phyloP scores from a whole-genome alignment of 257 asterid species.

The Parsonsia alboflavescens region DNA sequence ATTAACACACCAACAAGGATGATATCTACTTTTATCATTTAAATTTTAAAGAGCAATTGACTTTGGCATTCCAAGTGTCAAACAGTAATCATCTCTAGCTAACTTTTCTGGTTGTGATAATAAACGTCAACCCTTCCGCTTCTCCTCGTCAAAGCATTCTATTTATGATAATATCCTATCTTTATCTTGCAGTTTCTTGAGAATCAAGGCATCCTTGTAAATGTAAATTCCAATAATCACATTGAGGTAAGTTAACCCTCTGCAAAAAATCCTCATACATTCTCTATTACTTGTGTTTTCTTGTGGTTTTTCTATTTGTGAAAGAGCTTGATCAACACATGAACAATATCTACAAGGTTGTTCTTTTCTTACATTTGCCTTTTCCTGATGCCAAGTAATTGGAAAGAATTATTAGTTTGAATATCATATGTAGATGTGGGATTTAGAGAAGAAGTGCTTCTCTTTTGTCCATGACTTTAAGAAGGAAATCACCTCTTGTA shows the following conservation, averaged over 20 bases:
- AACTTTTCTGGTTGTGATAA: constrained; percentile 6
- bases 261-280: neutral
- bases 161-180: neutral
- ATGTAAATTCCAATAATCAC: constrained; percentile 59
- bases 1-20: neutral
- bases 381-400: neutral
- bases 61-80: neutral
- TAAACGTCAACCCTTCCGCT: constrained; percentile 1
- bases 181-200: constrained; percentile 60
- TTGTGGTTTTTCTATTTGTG: neutral
- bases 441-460: constrained; percentile 52
- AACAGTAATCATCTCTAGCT: neutral
- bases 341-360: neutral
- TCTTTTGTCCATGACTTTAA: constrained; percentile 50
- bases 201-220: constrained; percentile 65
- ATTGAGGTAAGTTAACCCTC: constrained; percentile 57
- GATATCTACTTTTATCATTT: neutral
- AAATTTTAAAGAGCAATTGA: neutral
- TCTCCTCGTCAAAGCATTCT: neutral
- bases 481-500: constrained; percentile 59
- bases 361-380: neutral
- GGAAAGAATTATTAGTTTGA: constrained; percentile 8
- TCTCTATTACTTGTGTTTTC: neutral
- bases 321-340: neutral
- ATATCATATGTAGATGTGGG: constrained; percentile 68